A percentile compares a stretch with the other conserved stretches of the same genome.
Evolutionary conservation across 2,329 filamentous ascomycete genomes (phyloP).

Genomic region (Colletotrichum sp.): DNA sequence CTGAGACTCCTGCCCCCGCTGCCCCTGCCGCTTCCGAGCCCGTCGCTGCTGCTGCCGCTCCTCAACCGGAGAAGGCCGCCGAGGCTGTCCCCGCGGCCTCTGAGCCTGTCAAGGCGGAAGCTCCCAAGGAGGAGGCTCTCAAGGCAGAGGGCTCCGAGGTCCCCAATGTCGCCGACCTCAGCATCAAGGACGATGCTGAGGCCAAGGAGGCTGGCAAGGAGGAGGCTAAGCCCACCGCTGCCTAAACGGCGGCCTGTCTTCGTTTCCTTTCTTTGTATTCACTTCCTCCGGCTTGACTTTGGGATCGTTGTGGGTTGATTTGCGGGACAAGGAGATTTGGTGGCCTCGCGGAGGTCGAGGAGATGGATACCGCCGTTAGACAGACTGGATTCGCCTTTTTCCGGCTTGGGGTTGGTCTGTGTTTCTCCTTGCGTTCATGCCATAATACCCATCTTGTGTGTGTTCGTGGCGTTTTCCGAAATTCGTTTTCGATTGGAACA

Average conservation of each 20-base stretch:
- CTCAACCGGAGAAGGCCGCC: neutral
- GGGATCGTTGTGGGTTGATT: neutral
- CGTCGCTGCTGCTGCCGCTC: neutral
- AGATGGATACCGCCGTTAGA: neutral
- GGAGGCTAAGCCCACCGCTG: neutral
- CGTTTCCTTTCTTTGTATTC: neutral
- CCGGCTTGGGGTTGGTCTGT: neutral
- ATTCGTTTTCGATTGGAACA: neutral
- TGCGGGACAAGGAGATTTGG: neutral
- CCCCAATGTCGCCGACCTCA: constrained; percentile 5
- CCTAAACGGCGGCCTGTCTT: neutral
- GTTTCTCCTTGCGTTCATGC: constrained; percentile 14
- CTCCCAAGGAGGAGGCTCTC: constrained; percentile 10
- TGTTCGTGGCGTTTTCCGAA: constrained; percentile 14
- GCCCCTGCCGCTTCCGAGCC: neutral
- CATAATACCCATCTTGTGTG: constrained; percentile 20
- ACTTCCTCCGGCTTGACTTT: neutral
- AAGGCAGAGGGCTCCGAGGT: constrained; percentile 9
- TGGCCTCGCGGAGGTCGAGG: neutral
- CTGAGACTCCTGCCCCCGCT: constrained; percentile 13
- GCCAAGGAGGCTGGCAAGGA: constrained; percentile 4
- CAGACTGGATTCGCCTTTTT: neutral
- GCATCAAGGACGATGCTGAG: constrained; percentile 8
- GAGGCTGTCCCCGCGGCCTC: neutral
- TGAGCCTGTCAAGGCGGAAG: constrained; percentile 1